Percentiles rank a stretch among this genome's conserved stretches.
Conservation (phyloP, 305 asterid species). For the Fraxinus floribunda region DNA sequence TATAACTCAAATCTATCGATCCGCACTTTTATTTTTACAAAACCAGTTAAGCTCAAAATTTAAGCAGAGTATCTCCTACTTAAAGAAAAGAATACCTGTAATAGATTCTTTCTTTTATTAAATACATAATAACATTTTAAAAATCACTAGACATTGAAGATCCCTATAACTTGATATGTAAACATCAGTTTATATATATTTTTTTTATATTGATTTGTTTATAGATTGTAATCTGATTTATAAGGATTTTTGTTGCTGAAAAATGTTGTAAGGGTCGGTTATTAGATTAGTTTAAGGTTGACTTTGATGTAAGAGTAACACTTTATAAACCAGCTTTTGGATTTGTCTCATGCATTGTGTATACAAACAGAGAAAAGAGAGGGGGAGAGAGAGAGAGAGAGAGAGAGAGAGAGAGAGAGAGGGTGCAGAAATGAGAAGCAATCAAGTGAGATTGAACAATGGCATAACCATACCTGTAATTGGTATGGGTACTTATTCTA, state of each 20-base stretch:
- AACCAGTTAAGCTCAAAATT: not conserved
- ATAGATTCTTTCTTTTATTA: not conserved
- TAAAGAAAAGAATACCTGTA: not conserved
- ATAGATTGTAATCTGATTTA: constrained; percentile 28
- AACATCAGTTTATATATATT: not conserved
- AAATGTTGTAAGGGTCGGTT: constrained; percentile 6
- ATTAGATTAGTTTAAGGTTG: constrained; percentile 29
- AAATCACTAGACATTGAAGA: constrained; percentile 4
- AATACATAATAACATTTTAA: not conserved
- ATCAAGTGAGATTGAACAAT: constrained; percentile 58
- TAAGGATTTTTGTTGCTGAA: constrained; percentile 27
- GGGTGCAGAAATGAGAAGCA: constrained; percentile 29
- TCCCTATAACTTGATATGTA: constrained; percentile 17
- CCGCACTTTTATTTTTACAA: not conserved
- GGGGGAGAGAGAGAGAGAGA: not conserved
- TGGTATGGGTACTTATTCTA: constrained; percentile 76
- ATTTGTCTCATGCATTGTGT: constrained; percentile 27
- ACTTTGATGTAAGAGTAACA: constrained; percentile 31
- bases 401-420: not conserved
- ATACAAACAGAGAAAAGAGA: not conserved
- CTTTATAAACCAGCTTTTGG: constrained; percentile 27
- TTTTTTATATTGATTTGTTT: constrained; percentile 13
- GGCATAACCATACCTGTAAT: constrained; percentile 59
- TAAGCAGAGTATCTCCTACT: not conserved
- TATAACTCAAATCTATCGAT: not conserved